A percentile compares a stretch with the other conserved stretches of the same genome.
phyloP scores from a whole-genome alignment of 192 early-diverging fungal species.

The Coemansia sp. region DNA sequence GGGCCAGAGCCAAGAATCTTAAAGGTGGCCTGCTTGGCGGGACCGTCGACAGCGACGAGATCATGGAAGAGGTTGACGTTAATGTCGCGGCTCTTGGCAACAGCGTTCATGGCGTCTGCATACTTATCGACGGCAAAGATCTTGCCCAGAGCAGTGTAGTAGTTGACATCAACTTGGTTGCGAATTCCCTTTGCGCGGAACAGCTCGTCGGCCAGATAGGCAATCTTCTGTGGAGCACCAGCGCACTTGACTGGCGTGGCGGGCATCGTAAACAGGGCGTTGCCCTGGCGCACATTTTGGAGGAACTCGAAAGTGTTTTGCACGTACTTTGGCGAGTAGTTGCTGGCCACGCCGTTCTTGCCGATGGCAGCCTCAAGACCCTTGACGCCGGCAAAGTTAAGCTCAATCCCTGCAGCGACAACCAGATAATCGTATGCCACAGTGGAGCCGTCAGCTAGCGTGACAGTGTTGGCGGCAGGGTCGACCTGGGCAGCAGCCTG shows the following conservation, averaged over 20 bases:
- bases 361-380: slow-evolving; percentile 72
- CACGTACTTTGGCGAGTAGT: slow-evolving; percentile 75
- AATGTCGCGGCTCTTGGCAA: slow-evolving; percentile 69
- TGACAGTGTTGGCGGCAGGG: slow-evolving; percentile 69
- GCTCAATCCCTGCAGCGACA: slow-evolving; percentile 75
- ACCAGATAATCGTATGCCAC: slow-evolving; percentile 68
- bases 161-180: slow-evolving; percentile 65
- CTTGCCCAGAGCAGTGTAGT: slow-evolving; percentile 79
- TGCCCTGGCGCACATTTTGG: slow-evolving; percentile 56
- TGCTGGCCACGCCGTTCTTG: slow-evolving; percentile 80
- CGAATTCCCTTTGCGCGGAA: slow-evolving; percentile 72
- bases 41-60: slow-evolving; percentile 65
- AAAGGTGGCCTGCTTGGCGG: slow-evolving; percentile 72
- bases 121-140: slow-evolving; percentile 88
- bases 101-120: slow-evolving; percentile 64
- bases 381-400: slow-evolving; percentile 75
- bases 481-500: slow-evolving; percentile 68
- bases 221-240: slow-evolving; percentile 86
- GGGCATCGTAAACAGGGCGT: slow-evolving; percentile 86
- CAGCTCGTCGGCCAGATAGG: slow-evolving; percentile 81
- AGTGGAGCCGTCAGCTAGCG: slow-evolving; percentile 62
- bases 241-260: slow-evolving; percentile 86
- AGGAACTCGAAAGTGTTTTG: slow-evolving; percentile 74
- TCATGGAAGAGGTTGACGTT: slow-evolving; percentile 71
- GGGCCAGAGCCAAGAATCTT: slow-evolving; percentile 48